Base-by-base conservation (phyloP, 768 basidiomycete species). In the Pleurotus giganteus region DNA sequence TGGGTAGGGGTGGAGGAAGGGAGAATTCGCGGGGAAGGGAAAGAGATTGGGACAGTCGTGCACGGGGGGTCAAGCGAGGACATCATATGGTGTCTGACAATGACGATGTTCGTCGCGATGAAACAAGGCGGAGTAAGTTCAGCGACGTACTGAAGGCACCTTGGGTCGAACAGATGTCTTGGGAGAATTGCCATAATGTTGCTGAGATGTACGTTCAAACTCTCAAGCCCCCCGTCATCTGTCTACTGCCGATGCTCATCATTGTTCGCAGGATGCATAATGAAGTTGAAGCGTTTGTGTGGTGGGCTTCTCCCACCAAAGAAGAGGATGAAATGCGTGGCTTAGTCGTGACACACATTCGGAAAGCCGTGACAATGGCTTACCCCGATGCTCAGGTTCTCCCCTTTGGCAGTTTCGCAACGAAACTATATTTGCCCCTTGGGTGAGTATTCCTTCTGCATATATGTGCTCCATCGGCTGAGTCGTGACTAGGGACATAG, bases 351-450 rank as follows among this genome's bases (percentile, higher is more conserved):
- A 67, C 78, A 19, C 75, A 85, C 31, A 89, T 98, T 54, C 78
- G 85, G 0, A 75, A 76, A 15, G 84, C 85, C 1, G 78, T 98
- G 44, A 72, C 71, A 4, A 62, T 69, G n/a, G 66, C 74, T 8
- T 97, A 91, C 72, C 81, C 85, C 0, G 92, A 95, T 62, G 93
- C 94, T 7, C 71, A 78, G 29, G 86, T 98, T 2, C 71, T 81
- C 55, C 89, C 94, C 1, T 99, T 98, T 68, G 97, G 97, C 19
- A 93, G 89, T 65, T 96, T 86, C 67, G 86, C 90, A 65, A 98
- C 96, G 4, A 92, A 93, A 63, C 74, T 98, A 12, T 99, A 98
- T 68, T 79, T 98, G 19, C 96, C 97, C 3, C 74, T 82, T 50
- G 95, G 95, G 95, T 97, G 68, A 64, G 89, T 72, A 27, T 46